phyloP scores from a whole-genome alignment of 2,329 filamentous ascomycete species.

The Stemphylium beticola region DNA sequence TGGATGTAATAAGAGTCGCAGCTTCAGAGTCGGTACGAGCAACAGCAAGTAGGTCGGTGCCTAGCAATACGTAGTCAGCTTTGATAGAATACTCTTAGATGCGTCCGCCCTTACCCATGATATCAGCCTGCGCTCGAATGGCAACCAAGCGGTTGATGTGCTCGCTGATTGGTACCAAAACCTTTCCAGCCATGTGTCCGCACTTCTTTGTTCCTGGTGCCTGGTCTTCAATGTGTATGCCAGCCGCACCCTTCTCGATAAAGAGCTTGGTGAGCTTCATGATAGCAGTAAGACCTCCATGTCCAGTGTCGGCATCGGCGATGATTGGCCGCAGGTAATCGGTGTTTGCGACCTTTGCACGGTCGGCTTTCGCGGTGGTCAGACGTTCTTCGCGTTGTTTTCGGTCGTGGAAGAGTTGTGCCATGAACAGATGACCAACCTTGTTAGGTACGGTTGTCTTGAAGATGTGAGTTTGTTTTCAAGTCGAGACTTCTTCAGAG shows the following conservation, averaged over 20 bases:
- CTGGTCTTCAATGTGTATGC: slow-evolving; percentile 98
- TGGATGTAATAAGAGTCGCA: slow-evolving; percentile 94
- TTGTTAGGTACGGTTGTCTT: slow-evolving; percentile 98
- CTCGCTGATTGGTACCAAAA: slow-evolving; percentile 93
- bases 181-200: slow-evolving; percentile 98
- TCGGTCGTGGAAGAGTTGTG: slow-evolving; percentile 98
- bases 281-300: slow-evolving; percentile 95
- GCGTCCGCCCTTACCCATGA: slow-evolving; percentile 73
- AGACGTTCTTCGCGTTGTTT: slow-evolving; percentile 97
- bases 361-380: slow-evolving; percentile 73
- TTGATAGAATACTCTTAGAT: neutral
- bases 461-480: slow-evolving; percentile 16
- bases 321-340: slow-evolving; percentile 97
- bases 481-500: neutral
- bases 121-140: slow-evolving; percentile 96
- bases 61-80: slow-evolving; percentile 47
- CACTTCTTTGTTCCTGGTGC: slow-evolving; percentile 99
- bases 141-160: slow-evolving; percentile 98
- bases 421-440: slow-evolving; percentile 96
- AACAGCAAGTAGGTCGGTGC: slow-evolving; percentile 84
- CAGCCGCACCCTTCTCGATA: slow-evolving; percentile 92
- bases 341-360: slow-evolving; percentile 75
- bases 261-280: slow-evolving; percentile 99
- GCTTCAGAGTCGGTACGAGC: slow-evolving; percentile 97
- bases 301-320: slow-evolving; percentile 95